These are phyloP conservation scores for Russula compacta DNA, from an alignment of 768 basidiomycete species.

Conservation along the genomic window DNA sequence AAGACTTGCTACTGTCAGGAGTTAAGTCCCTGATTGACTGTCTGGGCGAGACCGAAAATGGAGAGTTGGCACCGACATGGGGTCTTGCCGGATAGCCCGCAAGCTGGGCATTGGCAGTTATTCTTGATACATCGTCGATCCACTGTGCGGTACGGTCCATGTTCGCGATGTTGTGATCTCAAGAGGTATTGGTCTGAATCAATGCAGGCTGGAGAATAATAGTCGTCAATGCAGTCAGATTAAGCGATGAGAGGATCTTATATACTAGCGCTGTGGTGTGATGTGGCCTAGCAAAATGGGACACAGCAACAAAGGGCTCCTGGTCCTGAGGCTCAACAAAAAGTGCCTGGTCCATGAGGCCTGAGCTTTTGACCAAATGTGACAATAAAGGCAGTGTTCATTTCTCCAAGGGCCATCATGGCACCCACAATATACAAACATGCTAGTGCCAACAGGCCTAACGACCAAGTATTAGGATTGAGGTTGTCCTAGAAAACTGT, in stretches of 20 bases:
- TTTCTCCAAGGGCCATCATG: neutral
- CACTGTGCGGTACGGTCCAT: slow-evolving; percentile 7
- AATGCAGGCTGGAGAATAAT: neutral
- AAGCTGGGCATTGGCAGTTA: neutral
- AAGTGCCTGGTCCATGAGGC: neutral
- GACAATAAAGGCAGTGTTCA: neutral
- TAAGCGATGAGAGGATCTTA: neutral
- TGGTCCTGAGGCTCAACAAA: neutral
- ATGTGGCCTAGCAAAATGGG: neutral
- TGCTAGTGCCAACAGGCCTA: neutral
- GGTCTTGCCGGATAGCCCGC: neutral
- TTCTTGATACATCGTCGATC: neutral
- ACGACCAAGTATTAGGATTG: too few relatives aligned
- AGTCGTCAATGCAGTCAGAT: neutral
- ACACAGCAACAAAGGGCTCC: neutral
- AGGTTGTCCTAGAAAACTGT: neutral
- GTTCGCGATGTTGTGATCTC: neutral
- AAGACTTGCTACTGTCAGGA: neutral
- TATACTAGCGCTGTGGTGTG: slow-evolving; percentile 3
- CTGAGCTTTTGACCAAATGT: neutral
- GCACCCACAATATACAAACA: neutral
- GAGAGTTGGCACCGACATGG: neutral
- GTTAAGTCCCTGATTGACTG: neutral
- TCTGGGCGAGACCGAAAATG: neutral
- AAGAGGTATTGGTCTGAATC: neutral